These are phyloP conservation scores for Schizochytrium sp. DNA, from an alignment of 108 stramenopile genomes.

Conservation along the genomic window DNA sequence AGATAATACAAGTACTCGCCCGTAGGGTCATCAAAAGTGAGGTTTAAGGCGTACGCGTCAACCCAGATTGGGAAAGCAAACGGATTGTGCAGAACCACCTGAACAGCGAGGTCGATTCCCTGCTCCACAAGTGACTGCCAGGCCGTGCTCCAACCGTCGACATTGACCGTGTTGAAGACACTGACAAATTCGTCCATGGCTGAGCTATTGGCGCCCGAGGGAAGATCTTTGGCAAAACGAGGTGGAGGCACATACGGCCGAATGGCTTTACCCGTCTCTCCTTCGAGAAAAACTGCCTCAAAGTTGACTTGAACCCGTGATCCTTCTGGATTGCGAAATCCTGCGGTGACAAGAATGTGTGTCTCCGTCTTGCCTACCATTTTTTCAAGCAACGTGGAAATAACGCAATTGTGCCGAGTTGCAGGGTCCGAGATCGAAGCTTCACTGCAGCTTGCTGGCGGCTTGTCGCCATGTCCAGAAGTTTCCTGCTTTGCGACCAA, in stretches of 20 bases:
- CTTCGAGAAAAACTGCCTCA: not conserved
- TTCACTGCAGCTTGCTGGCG: not conserved
- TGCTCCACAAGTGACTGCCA: not conserved
- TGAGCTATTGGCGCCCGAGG: not conserved
- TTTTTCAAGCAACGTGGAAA: not conserved
- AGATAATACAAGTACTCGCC: not conserved
- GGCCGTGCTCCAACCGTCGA: not conserved
- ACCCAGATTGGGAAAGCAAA: not conserved
- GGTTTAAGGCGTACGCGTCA: not conserved
- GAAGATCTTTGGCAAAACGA: not conserved
- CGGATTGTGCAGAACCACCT: not conserved
- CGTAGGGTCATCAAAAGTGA: slow-evolving; percentile 5
- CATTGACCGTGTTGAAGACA: not conserved
- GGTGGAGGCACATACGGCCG: not conserved
- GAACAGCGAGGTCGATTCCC: not conserved
- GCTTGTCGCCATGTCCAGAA: not conserved
- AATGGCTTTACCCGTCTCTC: not conserved
- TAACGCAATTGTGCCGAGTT: not conserved
- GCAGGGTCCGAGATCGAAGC: not conserved
- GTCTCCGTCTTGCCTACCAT: not conserved
- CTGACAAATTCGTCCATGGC: not conserved
- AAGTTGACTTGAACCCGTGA: not conserved
- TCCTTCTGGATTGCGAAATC: not conserved
- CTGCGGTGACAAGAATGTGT: not conserved
- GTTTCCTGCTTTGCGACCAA: not conserved